Conservation (phyloP, 2,329 filamentous ascomycete genomes). For the Verticillium tricorpus region DNA sequence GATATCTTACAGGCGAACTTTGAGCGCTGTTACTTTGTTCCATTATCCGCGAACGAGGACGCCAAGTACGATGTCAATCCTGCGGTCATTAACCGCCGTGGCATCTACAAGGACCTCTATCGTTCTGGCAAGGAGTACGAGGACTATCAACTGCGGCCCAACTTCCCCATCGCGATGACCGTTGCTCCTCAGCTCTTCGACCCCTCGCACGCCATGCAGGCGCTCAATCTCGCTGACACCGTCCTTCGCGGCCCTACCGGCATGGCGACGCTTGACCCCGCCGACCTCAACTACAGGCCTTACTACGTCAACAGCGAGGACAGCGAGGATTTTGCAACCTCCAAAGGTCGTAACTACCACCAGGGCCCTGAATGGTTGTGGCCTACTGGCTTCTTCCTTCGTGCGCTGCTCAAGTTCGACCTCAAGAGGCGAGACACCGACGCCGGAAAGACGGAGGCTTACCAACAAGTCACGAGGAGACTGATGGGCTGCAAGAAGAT, state of each 20-base stretch:
- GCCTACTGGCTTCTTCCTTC: slow-evolving; percentile 93
- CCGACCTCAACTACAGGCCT: slow-evolving; percentile 87
- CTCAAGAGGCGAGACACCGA: slow-evolving; percentile 59
- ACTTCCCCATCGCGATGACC: slow-evolving; percentile 94
- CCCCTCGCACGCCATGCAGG: slow-evolving; percentile 69
- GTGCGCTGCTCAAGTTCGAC: slow-evolving; percentile 88
- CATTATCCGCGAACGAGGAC: slow-evolving; percentile 65
- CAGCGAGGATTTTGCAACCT: slow-evolving; percentile 82
- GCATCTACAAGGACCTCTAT: slow-evolving; percentile 98
- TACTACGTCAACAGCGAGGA: slow-evolving; percentile 96
- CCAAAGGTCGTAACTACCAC: slow-evolving; percentile 96
- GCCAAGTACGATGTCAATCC: slow-evolving; percentile 74
- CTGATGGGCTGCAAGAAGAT: slow-evolving; percentile 80
- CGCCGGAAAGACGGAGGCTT: slow-evolving; percentile 75
- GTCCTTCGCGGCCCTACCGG: slow-evolving; percentile 81
- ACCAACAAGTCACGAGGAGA: slow-evolving; percentile 88
- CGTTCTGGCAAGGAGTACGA: slow-evolving; percentile 91
- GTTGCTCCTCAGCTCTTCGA: slow-evolving; percentile 88
- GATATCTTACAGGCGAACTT: slow-evolving; percentile 77
- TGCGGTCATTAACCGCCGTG: slow-evolving; percentile 76
- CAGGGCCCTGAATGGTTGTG: slow-evolving; percentile 98
- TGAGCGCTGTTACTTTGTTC: slow-evolving; percentile 88
- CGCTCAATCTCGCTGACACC: slow-evolving; percentile 75
- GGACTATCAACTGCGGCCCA: slow-evolving; percentile 92
- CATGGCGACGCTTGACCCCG: slow-evolving; percentile 93